Base-by-base conservation (phyloP, 805 yeast genomes). In the Jamesozyma lodderae region DNA sequence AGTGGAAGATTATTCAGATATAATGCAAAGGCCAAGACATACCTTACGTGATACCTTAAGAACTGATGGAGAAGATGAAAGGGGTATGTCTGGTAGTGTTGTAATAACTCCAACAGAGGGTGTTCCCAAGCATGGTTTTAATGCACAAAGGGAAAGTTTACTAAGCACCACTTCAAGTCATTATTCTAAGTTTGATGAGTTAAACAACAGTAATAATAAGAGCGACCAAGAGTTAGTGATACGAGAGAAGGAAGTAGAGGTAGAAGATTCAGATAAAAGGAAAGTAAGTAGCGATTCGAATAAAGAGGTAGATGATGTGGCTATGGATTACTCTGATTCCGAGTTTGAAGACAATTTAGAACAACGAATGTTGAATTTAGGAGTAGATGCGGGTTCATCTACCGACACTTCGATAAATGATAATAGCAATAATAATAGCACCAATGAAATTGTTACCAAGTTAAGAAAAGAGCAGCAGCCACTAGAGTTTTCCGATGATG, bases 311-410 rank as follows among this genome's bases (percentile, higher is more conserved):
- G 23, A 33, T n/a, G 25, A 19, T 21, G 16, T 18, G 11, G 34
- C 13, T 2, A 38, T 44, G 45, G 60, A 50, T 33, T 59, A 59
- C 36, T 57, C 62, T 4, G 64, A 59, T 41, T 57, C 62, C 6
- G 64, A 59, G 37, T 59, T 59, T 40, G 64, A 59, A 43, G 64
- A 59, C 21, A 52, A 57, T 34, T 39, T 59, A 27, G 62, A 58
- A 31, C 48, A 52, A 38, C 33, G 64, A 28, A 41, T 59, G 37
- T 41, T 49, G 36, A 50, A 48, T 29, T 40, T 55, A 40, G 41
- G 44, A 16, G 44, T 34, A 13, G 43, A 38, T 20, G 18, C 33
- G 5, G 38, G 30, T 11, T 33, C 38, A 14, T 19, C 31, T 22
- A 35, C 39, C 16, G 40, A 20, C n/a, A 14, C 18, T 4, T 31